A percentile compares a stretch with the other conserved stretches of the same genome.
phyloP scores from a whole-genome alignment of 2,329 filamentous ascomycete genomes.

The Phaeosphaeriaceae sp. region DNA sequence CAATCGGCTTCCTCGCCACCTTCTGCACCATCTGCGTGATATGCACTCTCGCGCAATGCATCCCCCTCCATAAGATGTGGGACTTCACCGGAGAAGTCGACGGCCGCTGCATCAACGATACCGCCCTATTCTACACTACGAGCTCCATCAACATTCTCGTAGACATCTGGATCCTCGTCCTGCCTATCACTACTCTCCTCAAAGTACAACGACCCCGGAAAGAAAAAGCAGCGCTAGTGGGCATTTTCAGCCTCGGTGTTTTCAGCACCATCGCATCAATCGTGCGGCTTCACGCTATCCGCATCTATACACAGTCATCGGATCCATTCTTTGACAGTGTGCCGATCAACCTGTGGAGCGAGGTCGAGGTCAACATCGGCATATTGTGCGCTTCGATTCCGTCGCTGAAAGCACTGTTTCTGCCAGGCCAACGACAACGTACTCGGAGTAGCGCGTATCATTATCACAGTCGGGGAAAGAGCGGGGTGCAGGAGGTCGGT shows the following conservation, averaged over 20 bases:
- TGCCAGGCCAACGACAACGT: slow-evolving; percentile 16
- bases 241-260: slow-evolving; percentile 82
- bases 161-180: slow-evolving; percentile 81
- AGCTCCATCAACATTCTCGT: slow-evolving; percentile 87
- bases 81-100: slow-evolving; percentile 33
- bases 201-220: slow-evolving; percentile 79
- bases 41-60: slow-evolving; percentile 36
- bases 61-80: slow-evolving; percentile 43
- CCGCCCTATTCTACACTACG: slow-evolving; percentile 40
- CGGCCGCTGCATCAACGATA: slow-evolving; percentile 43
- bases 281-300: slow-evolving; percentile 59
- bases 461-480: slow-evolving; percentile 25
- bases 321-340: slow-evolving; percentile 74
- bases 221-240: slow-evolving; percentile 83
- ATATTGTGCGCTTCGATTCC: slow-evolving; percentile 90
- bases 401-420: slow-evolving; percentile 76
- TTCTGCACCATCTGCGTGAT: slow-evolving; percentile 37
- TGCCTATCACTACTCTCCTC: slow-evolving; percentile 85
- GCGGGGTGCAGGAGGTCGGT: not conserved
- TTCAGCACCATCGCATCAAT: slow-evolving; percentile 89
- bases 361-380: slow-evolving; percentile 86
- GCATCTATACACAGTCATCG: slow-evolving; percentile 48
- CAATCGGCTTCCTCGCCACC: slow-evolving; percentile 31
- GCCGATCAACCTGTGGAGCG: slow-evolving; percentile 90
- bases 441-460: slow-evolving; percentile 23